Evolutionary conservation across 768 basidiomycete genomes (phyloP).

Genomic region (Mycena epipterygia): DNA sequence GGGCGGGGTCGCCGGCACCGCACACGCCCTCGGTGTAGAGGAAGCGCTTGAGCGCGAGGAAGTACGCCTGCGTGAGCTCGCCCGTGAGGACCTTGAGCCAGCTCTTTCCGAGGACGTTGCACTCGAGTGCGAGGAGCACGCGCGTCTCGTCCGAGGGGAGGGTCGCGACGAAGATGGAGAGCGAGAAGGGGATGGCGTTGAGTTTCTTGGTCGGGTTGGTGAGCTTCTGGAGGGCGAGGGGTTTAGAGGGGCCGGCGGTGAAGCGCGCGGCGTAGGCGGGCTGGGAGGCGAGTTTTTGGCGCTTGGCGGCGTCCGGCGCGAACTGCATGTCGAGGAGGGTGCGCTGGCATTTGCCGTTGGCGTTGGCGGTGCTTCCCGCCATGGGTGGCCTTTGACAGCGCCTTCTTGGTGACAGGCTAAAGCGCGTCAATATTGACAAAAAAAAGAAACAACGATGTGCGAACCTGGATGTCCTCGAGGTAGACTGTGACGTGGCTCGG

Average conservation of each 20-base stretch:
- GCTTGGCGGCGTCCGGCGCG: slow-evolving; percentile 55
- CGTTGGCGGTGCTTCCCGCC: slow-evolving; percentile 30
- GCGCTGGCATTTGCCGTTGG: slow-evolving; percentile 65
- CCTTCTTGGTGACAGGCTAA: slow-evolving; percentile 19
- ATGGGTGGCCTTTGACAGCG: slow-evolving; percentile 22
- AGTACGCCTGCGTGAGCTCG: slow-evolving; percentile 85
- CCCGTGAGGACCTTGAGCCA: slow-evolving; percentile 78
- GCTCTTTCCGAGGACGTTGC: slow-evolving; percentile 73
- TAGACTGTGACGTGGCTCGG: too few relatives aligned
- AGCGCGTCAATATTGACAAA: neutral
- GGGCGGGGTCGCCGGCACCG: slow-evolving; percentile 61
- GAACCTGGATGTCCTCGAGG: slow-evolving; percentile 48
- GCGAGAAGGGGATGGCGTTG: slow-evolving; percentile 80
- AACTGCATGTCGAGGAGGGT: slow-evolving; percentile 78
- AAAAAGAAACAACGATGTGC: neutral
- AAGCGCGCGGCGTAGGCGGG: slow-evolving; percentile 13
- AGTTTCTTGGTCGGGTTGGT: too few relatives aligned
- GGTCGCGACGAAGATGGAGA: slow-evolving; percentile 63
- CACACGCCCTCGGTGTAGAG: slow-evolving; percentile 75
- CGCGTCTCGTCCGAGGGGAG: slow-evolving; percentile 68
- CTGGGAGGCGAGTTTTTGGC: slow-evolving; percentile 55
- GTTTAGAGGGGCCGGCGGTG: too few relatives aligned
- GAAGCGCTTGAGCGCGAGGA: slow-evolving; percentile 77
- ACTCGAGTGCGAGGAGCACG: slow-evolving; percentile 70
- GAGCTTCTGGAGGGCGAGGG: too few relatives aligned